Evolutionary conservation across 768 basidiomycete genomes (phyloP).

Genomic region (Coprinopsis cinerea): DNA sequence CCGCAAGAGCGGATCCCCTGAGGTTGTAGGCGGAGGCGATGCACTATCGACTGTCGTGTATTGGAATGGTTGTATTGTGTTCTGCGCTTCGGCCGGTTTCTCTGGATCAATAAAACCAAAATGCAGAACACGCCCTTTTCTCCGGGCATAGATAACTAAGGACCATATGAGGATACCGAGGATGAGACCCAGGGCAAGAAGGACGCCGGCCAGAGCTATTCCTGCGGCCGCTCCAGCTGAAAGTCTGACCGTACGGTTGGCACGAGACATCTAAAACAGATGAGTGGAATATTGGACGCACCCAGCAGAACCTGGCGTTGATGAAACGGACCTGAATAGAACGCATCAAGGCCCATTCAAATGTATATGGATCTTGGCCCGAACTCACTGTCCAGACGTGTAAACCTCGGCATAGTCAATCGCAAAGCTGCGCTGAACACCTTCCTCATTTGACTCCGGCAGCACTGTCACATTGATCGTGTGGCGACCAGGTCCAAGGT

Average conservation of each 20-base stretch:
- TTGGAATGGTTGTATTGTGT: neutral
- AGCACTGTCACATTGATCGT: slow-evolving; percentile 13
- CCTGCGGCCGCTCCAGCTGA: neutral
- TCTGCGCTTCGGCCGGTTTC: neutral
- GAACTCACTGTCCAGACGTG: slow-evolving; percentile 17
- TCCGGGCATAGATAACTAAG: neutral
- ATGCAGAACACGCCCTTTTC: neutral
- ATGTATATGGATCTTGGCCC: no score
- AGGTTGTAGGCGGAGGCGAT: neutral
- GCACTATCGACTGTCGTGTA: neutral
- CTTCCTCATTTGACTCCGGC: slow-evolving; percentile 10
- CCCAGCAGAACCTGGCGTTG: neutral
- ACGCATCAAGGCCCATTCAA: no score
- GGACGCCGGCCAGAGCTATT: neutral
- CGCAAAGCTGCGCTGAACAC: slow-evolving; percentile 15
- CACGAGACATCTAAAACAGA: no score
- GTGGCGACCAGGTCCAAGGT: slow-evolving; percentile 25
- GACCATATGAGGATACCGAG: neutral
- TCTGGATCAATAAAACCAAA: neutral
- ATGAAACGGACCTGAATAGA: neutral
- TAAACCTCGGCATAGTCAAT: slow-evolving; percentile 28
- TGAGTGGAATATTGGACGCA: no score
- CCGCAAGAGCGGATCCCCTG: neutral
- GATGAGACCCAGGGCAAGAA: neutral
- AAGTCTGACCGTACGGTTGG: no score